A percentile compares a stretch with the other conserved stretches of the same genome.
Evolutionary conservation across 108 stramenopile genomes (phyloP).

Genomic region (Fragilariopsis cylindrus): DNA sequence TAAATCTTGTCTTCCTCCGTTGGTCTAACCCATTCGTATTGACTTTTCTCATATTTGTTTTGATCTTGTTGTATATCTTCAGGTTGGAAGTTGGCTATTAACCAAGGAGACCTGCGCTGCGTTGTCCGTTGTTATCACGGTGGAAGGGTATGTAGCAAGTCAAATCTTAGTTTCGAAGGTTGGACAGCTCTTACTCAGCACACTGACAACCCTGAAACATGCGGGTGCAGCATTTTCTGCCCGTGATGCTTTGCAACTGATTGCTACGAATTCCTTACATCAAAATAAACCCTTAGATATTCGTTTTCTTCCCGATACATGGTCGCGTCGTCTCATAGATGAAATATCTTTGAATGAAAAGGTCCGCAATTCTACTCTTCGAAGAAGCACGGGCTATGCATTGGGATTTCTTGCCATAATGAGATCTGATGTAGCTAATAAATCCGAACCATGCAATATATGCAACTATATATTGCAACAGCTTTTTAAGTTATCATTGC

Average conservation of each 20-base stretch:
- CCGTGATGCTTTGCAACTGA: conserved; percentile 51
- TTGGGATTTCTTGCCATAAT: conserved; percentile 66
- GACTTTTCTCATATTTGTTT: neutral
- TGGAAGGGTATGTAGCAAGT: conserved; percentile 7
- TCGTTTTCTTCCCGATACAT: conserved; percentile 28
- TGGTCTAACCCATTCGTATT: neutral
- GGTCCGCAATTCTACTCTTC: conserved; percentile 62
- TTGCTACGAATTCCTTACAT: conserved; percentile 35
- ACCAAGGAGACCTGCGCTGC: conserved; percentile 63
- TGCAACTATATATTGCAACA: conserved; percentile 32
- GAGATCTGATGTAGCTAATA: conserved; percentile 43
- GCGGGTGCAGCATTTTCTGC: conserved; percentile 72
- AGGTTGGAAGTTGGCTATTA: conserved; percentile 68
- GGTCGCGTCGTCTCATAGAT: conserved; percentile 42
- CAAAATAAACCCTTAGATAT: conserved; percentile 6
- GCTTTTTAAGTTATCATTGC: conserved; percentile 44
- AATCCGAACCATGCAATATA: conserved; percentile 8
- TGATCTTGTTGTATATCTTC: neutral
- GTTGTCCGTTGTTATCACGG: conserved; percentile 24
- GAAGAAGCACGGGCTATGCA: conserved; percentile 67
- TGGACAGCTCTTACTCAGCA: conserved; percentile 50
- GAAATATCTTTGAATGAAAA: conserved; percentile 51
- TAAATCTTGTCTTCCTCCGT: neutral
- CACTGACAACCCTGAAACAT: conserved; percentile 65
- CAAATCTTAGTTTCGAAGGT: conserved; percentile 21